Base-by-base conservation (phyloP, 1,284 basidiomycete species). In the Leccinum subrobustum region DNA sequence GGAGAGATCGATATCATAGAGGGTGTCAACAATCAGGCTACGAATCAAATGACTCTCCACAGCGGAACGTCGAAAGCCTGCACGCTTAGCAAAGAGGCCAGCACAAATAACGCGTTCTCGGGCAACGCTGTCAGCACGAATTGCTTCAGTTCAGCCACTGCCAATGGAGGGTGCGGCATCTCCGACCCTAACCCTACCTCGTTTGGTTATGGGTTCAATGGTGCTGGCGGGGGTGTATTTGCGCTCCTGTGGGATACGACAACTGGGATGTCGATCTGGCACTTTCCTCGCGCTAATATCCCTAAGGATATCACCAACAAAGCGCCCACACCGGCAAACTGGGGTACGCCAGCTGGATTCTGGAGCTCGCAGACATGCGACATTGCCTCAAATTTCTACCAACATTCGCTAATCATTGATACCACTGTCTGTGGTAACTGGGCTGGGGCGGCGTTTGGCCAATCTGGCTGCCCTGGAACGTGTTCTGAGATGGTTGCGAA, bases 1-100 rank as follows among this genome's bases (percentile, higher is more conserved):
- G 81, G 81, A 18, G 89, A 91, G 71, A 89, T 92, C 51, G 91
- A 92, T 70, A 80, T 92, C 62, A 68, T 91, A 3, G 87, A 93
- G 75, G 85, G 87, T 50, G 87, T 91, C 50, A 84, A 91, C 70
- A 68, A 80, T 52, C 76, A 80, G 60, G 65, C 70, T 1, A 73
- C 72, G 55, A 93, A 93, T 70, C 88, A 88, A 67, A 83, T 85
- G 76, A 91, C 90, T 0, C 79, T 92, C 1, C 91, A 93, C 75
- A 87, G 79, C 29, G 77, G 78, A 57, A 74, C 57, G 27, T 60
- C 60, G 11, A 61, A 59, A 9, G 53, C 71, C 3, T 73, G 71
- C 33, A 69, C 70, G 23, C 52, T 75, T 14, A 48, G 33, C 16
- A 50, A 54, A 2, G 6, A 62, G 4, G 27, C 33, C 35, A 51